Evolutionary conservation across 2,329 filamentous ascomycete genomes (phyloP).

Genomic region (Fusarium citri): DNA sequence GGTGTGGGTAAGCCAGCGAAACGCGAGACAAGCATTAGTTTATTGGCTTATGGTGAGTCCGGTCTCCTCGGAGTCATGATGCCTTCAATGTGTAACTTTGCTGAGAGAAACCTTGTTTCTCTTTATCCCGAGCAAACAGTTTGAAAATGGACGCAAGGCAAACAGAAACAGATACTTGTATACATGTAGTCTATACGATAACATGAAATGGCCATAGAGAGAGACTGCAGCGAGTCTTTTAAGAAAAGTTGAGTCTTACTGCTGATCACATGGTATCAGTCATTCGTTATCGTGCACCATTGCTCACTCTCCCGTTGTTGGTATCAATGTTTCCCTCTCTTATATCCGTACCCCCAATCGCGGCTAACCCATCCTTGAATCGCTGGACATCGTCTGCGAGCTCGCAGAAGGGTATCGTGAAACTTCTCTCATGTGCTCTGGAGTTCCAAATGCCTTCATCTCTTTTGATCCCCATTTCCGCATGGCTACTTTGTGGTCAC

Average conservation of each 20-base stretch:
- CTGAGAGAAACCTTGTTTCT: not conserved
- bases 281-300: not conserved
- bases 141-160: not conserved
- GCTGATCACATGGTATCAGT: not conserved
- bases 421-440: slow-evolving; percentile 36
- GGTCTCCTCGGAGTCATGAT: not conserved
- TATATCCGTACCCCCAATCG: not conserved
- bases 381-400: not conserved
- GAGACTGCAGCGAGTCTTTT: not conserved
- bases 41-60: too few relatives aligned
- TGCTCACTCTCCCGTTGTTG: not conserved
- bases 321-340: not conserved
- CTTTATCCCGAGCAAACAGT: not conserved
- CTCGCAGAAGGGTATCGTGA: slow-evolving; percentile 29
- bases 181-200: too few relatives aligned
- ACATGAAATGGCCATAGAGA: not conserved
- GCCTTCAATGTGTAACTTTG: not conserved
- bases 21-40: not conserved
- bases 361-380: not conserved
- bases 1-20: not conserved
- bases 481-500: slow-evolving; percentile 38
- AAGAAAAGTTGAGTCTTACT: not conserved
- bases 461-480: slow-evolving; percentile 19
- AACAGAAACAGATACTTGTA: not conserved
- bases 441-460: slow-evolving; percentile 37